Evolutionary conservation across 1,284 basidiomycete genomes (phyloP).

Genomic region (Ustilago sp.): DNA sequence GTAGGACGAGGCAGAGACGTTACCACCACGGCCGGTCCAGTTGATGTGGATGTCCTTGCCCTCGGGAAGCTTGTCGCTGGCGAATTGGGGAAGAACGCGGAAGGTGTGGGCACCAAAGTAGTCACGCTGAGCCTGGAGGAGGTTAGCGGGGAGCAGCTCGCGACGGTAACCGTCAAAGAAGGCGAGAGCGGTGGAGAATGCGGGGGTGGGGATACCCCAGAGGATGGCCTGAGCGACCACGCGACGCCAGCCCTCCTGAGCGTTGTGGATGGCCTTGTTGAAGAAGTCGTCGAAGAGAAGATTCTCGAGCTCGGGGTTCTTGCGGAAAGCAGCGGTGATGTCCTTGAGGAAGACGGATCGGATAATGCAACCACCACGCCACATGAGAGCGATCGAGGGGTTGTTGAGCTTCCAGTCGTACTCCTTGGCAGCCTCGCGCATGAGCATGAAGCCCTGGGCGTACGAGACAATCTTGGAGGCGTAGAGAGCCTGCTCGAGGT

Average conservation of each 20-base stretch:
- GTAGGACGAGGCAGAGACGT: constrained; percentile 92
- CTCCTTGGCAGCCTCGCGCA: constrained; percentile 97
- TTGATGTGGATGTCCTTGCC: constrained; percentile 80
- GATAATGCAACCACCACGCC: constrained; percentile 99
- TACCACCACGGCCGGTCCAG: constrained; percentile 90
- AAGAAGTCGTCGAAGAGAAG: constrained; percentile 98
- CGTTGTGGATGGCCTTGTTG: constrained; percentile 90
- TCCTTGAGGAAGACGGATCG: constrained; percentile 70
- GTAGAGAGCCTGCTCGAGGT: constrained; percentile 98
- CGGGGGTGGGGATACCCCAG: constrained; percentile 97
- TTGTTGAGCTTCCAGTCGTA: constrained; percentile 78
- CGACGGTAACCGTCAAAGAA: constrained; percentile 97
- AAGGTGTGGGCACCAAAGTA: constrained; percentile 70
- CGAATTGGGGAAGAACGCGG: constrained; percentile 63
- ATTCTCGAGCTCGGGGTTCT: constrained; percentile 88
- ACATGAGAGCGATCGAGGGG: constrained; percentile 97
- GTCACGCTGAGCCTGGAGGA: constrained; percentile 87
- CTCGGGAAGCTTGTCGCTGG: constrained; percentile 72
- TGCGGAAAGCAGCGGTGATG: constrained; percentile 84
- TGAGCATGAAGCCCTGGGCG: constrained; percentile 99
- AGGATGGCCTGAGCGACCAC: constrained; percentile 95
- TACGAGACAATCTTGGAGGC: constrained; percentile 90
- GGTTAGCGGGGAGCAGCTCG: constrained; percentile 88
- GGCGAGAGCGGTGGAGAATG: constrained; percentile 94
- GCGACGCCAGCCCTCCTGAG: constrained; percentile 98